These are phyloP conservation scores for Pseudomassariella vexata DNA, from an alignment of 2,329 filamentous ascomycete species.

Conservation along the genomic window DNA sequence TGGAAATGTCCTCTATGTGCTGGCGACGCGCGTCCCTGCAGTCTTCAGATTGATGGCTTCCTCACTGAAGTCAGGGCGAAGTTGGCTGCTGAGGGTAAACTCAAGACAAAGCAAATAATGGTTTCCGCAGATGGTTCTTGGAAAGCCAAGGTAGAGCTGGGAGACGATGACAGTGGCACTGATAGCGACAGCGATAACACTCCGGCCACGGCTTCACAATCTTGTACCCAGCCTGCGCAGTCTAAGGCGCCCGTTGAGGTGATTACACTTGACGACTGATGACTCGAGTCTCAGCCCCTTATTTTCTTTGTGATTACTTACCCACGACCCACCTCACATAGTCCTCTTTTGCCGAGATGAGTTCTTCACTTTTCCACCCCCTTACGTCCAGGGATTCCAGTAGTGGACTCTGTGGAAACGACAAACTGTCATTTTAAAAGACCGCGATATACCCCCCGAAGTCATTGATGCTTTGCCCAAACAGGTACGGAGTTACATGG, in stretches of 20 bases:
- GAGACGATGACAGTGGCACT: slow-evolving; percentile 24
- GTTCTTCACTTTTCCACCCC: too few species aligned
- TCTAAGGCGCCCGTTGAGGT: slow-evolving; percentile 6
- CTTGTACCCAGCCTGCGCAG: background rate
- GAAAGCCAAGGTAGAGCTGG: slow-evolving; percentile 37
- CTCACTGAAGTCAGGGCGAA: slow-evolving; percentile 54
- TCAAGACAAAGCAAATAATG: slow-evolving; percentile 53
- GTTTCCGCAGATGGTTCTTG: slow-evolving; percentile 62
- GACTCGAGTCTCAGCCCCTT: too few species aligned
- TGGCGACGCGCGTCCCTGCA: slow-evolving; percentile 68
- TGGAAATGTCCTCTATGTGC: slow-evolving; percentile 88
- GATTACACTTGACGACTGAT: slow-evolving; percentile 7
- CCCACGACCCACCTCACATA: too few species aligned
- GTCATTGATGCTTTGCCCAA: too few species aligned
- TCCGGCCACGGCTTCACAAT: background rate
- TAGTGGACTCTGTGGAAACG: too few species aligned
- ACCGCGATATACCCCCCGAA: too few species aligned
- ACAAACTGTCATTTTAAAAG: too few species aligned
- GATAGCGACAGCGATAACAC: slow-evolving; percentile 22
- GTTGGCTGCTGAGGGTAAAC: slow-evolving; percentile 41
- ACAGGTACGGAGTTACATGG: too few species aligned
- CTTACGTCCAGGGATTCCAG: too few species aligned
- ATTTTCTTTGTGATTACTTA: too few species aligned
- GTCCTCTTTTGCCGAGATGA: too few species aligned
- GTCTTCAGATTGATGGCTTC: slow-evolving; percentile 69